Evolutionary conservation across 2,329 filamentous ascomycete species (phyloP).

Genomic region (Talaromyces islandicus): DNA sequence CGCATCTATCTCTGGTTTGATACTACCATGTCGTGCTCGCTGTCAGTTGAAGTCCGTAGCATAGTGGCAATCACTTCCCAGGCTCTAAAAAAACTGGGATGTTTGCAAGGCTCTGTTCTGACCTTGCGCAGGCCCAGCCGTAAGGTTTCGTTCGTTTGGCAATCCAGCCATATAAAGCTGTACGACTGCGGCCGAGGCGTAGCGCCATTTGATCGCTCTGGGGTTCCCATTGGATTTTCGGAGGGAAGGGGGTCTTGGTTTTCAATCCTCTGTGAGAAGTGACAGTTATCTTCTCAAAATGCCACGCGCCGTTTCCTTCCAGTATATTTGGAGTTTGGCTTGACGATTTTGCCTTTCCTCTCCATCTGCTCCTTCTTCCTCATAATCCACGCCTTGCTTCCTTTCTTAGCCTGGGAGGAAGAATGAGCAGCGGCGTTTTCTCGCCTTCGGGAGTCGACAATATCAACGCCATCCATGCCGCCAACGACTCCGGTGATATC

Average conservation of each 20-base stretch:
- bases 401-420: constrained; percentile 41
- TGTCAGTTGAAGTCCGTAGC: neutral
- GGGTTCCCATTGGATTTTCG: neutral
- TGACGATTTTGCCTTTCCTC: constrained; percentile 89
- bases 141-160: neutral
- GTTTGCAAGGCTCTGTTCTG: neutral
- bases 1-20: neutral
- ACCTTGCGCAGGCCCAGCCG: neutral
- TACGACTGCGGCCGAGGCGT: neutral
- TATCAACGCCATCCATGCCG: constrained; percentile 82
- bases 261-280: neutral
- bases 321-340: constrained; percentile 86
- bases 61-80: neutral
- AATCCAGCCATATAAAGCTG: neutral
- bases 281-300: constrained; percentile 51
- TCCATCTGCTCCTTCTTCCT: constrained; percentile 86
- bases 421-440: constrained; percentile 39
- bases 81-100: neutral
- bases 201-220: neutral
- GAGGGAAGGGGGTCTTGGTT: neutral
- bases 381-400: constrained; percentile 46
- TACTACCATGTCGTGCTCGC: neutral
- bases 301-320: constrained; percentile 75
- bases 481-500: constrained; percentile 89
- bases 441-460: constrained; percentile 62